Evolutionary conservation across 2,329 filamentous ascomycete species (phyloP), one percentile per base, ranked within the genome.

Genomic region (Alternaria ventricosa): DNA sequence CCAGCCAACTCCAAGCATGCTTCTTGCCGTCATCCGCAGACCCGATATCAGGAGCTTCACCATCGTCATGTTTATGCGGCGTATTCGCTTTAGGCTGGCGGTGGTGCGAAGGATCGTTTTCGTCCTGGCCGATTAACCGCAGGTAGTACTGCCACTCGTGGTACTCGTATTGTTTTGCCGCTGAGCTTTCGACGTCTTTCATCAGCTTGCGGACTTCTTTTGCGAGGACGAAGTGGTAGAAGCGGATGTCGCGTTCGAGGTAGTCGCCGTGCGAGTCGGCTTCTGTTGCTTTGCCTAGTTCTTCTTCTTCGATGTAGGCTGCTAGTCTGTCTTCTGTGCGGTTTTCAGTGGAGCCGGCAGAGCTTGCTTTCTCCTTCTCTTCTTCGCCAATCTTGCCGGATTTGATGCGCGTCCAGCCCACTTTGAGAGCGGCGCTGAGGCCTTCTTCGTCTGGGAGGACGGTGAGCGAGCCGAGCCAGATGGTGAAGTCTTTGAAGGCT

Each of bases 1-100:
- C 90, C 2, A 94, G 85, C 92, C 92, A 94, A 33, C 89, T 92
- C 91, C 91, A 93, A 7, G 87, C 89, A 86, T 88, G 91, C 11
- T 75, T 65, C 45, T 73, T 67, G 4, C 72, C 75, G 27, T 75
- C 74, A 8, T 75, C 72, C 13, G 76, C 76, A 5, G 69, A 74
- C 1, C 76, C 78, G 13, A 79, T 70, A 58, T 79, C 76, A 8
- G 72, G 72, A 4, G 64, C 44, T n/a, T 68, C 66, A 5, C 71
- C 54, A 8, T 70, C 60, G 8, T 65, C 60, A 10, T 70, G 63
- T n/a, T 74, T 59, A 15, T 36, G 33, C 4, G 33, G 7, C 3
- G 70, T 60, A 4, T 72, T 61, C 2, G 69, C 59, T 9, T 69
- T 68, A 4, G 79, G 75, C 28, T 68, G 70, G 8, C 78, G 70